phyloP scores from a whole-genome alignment of 192 early-diverging fungal species.

The Coemansia sp. region DNA sequence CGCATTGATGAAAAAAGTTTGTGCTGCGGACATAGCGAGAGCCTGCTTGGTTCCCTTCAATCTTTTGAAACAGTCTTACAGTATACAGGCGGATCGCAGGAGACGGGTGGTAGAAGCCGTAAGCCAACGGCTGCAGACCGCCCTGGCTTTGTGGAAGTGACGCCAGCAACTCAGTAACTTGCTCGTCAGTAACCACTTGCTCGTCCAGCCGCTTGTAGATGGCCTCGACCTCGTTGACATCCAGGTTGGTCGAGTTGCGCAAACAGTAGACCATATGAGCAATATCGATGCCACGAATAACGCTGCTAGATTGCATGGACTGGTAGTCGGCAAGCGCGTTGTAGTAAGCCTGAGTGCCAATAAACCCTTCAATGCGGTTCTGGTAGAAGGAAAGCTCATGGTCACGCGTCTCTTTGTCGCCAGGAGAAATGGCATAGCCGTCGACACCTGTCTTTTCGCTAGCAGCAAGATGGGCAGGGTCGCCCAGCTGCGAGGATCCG shows the following conservation, averaged over 20 bases:
- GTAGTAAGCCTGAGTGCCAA: slow-evolving; percentile 71
- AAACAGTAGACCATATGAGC: slow-evolving; percentile 66
- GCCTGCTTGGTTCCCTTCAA: slow-evolving; percentile 65
- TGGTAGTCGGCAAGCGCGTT: slow-evolving; percentile 64
- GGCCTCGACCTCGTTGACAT: slow-evolving; percentile 60
- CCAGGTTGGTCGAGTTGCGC: slow-evolving; percentile 53
- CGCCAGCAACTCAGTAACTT: slow-evolving; percentile 75
- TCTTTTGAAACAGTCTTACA: slow-evolving; percentile 68
- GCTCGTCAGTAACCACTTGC: slow-evolving; percentile 66
- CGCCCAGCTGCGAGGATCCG: slow-evolving; percentile 63
- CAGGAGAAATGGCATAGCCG: slow-evolving; percentile 59
- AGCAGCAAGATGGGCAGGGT: slow-evolving; percentile 22
- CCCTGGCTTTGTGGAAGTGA: slow-evolving; percentile 76
- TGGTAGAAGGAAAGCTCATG: slow-evolving; percentile 72
- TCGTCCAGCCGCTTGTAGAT: slow-evolving; percentile 71
- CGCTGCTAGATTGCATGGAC: slow-evolving; percentile 54
- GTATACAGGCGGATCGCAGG: slow-evolving; percentile 64
- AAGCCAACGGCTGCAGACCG: slow-evolving; percentile 74
- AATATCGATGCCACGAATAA: slow-evolving; percentile 68
- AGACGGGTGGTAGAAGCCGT: slow-evolving; percentile 76
- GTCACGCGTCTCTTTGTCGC: slow-evolving; percentile 64
- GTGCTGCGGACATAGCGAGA: slow-evolving; percentile 48
- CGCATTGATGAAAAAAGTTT: slow-evolving; percentile 55
- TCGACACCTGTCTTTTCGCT: slow-evolving; percentile 49
- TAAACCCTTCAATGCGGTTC: slow-evolving; percentile 85